Evolutionary conservation across 2,329 filamentous ascomycete genomes (phyloP).

Genomic region (Incumbomyces delicatus): DNA sequence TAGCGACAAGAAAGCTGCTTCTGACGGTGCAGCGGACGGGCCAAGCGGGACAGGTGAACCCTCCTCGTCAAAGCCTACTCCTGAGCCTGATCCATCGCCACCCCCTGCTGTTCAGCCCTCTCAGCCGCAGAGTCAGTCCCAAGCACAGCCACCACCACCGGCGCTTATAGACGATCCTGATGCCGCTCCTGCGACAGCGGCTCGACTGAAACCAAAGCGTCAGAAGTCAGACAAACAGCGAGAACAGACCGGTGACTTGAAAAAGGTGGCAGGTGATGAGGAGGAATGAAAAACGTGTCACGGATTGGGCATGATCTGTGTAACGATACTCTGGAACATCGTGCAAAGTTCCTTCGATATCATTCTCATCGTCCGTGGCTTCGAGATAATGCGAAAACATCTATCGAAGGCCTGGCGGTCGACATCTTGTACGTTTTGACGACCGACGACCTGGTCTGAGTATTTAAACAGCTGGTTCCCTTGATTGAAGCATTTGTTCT

Average conservation of each 20-base stretch:
- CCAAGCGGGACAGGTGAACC: background rate
- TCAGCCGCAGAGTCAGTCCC: background rate
- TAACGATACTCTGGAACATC: too few species aligned
- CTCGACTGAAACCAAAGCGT: slow-evolving; percentile 1
- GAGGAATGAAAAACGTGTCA: background rate
- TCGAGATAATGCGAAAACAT: too few species aligned
- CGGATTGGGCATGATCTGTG: too few species aligned
- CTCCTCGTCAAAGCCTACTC: background rate
- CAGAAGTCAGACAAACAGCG: background rate
- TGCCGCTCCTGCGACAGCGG: slow-evolving; percentile 7
- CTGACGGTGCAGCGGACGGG: background rate
- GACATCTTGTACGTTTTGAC: too few species aligned
- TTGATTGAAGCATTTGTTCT: too few species aligned
- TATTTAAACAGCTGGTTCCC: too few species aligned
- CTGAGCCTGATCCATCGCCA: background rate
- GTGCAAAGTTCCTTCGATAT: too few species aligned
- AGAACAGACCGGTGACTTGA: background rate
- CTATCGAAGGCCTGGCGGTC: too few species aligned
- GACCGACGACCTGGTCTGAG: too few species aligned
- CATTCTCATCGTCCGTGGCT: too few species aligned
- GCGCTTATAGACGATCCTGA: slow-evolving; percentile 4
- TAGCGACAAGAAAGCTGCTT: slow-evolving; percentile 1
- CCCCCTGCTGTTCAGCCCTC: background rate
- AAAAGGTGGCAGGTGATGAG: slow-evolving; percentile 2
- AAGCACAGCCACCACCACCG: background rate